Evolutionary conservation across 768 basidiomycete genomes (phyloP).

Genomic region (Calvatia gigantea): DNA sequence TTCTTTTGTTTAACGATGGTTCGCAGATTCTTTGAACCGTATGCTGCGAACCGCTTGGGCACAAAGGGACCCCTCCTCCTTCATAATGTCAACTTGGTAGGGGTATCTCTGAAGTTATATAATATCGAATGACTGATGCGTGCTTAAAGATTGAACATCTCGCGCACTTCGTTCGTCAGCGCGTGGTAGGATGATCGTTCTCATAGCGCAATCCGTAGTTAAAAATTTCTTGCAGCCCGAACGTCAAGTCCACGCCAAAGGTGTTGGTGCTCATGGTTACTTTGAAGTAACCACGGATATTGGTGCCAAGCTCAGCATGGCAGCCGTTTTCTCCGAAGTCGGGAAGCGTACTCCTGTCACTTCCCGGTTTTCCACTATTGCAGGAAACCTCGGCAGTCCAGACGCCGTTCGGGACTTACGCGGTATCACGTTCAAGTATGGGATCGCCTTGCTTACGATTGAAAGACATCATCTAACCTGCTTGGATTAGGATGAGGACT

Average conservation of each 20-base stretch:
- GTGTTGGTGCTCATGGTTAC: conserved; percentile 45
- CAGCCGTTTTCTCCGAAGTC: conserved; percentile 26
- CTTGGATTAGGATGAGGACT: conserved; percentile 31
- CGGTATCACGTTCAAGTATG: conserved; percentile 47
- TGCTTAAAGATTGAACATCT: conserved; percentile 14
- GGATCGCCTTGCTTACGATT: not conserved
- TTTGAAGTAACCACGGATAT: conserved; percentile 51
- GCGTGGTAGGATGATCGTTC: conserved; percentile 11
- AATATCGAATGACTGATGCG: not conserved
- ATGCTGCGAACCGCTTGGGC: conserved; percentile 13
- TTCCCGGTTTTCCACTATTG: conserved; percentile 54
- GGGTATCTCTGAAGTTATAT: not conserved
- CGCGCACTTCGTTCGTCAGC: conserved; percentile 18
- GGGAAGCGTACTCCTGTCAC: conserved; percentile 29
- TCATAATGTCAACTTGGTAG: conserved; percentile 15
- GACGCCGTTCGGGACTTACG: conserved; percentile 49
- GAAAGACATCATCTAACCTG: not conserved
- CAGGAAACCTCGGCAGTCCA: conserved; percentile 46
- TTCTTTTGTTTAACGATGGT: not conserved
- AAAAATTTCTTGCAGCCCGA: conserved; percentile 20
- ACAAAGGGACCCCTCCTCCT: conserved; percentile 15
- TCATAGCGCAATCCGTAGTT: not conserved
- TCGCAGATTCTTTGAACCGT: conserved; percentile 12
- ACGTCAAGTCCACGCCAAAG: conserved; percentile 32
- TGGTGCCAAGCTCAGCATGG: conserved; percentile 29